Base-by-base conservation (phyloP, 331 rosid genomes). In the Quercus lobata region DNA sequence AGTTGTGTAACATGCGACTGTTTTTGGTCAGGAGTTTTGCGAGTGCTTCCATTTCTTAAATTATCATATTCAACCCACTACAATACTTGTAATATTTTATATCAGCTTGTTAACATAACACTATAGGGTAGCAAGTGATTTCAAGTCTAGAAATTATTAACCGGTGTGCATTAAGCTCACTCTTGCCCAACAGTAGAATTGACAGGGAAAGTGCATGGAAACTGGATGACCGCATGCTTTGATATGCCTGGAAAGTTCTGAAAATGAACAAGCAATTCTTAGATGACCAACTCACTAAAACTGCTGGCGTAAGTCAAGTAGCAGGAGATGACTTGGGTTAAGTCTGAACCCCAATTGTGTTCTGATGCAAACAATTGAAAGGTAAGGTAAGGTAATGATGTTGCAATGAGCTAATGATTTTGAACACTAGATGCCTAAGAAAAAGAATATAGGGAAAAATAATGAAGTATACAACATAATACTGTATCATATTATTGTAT, bases 401-500 rank as follows among this genome's bases (percentile, higher is more conserved):
- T 29, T 22, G 4, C 54, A 49, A 49, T 3, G 15, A 10, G 15
- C 25, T 27, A 60, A 60, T 60, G 30, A 63, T 27, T 63, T 63
- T 27, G 21, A 62, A 14, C 37, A 22, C 66, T 22, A 60, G 66
- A 60, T 60, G 30, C 69, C 41, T 62, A 62, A 24, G 32, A 25
- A 60, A 16, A 17, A 30, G 24, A 65, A 65, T 30, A 30, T 4
- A 16, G 21, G 17, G 32, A 65, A 65, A 18, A 65, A 17, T 30
- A 30, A 30, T 12, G 34, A 65, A 18, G 44, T 1, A 17, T 17
- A 65, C 22, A 30, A 0, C 71, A 6, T 7, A 14, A 69, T 69
- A 22, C 19, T 15, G 27, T 14, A 72, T 90, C 74, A 88, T 41
- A 62, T 16, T 68, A 81, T 57, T 78, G 73, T 57, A 81, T 83